Evolutionary conservation across 768 basidiomycete genomes (phyloP), one percentile per base, ranked within the genome.

Genomic region (Suillus spraguei): DNA sequence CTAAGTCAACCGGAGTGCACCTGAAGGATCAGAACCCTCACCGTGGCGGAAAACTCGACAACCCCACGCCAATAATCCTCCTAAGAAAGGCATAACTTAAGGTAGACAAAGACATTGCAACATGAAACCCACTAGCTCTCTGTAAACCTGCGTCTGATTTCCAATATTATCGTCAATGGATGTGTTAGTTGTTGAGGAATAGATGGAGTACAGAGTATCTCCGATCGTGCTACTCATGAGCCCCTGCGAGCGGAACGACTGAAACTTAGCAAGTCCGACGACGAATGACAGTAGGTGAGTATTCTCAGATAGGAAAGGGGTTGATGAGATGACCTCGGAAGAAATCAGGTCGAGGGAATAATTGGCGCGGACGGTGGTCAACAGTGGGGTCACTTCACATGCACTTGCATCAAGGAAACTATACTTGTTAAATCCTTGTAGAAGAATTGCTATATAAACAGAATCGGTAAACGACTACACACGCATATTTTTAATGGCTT

Each of bases 21-120:
- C 4, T 10, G 11, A 36, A 9, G 7, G 9, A 36, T 36, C 6
- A 36, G 9, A 36, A 36, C 35, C 0, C 35, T 36, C 35, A 36
- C 35, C 9, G 35, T 36, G 35, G 35, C 35, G 9, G 35, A 36
- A 36, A 67, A 69, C 13, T 69, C 69, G 20, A 65, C 47, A 13
- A 70, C 60, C 32, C 69, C 68, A 1, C 52, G 59, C 66, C 66
- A 67, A 28, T 65, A 67, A 3, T 59, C 46, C 55, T 61, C 68
- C 66, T 67, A 39, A 39, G 39, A 39, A 39, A 39, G 39, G 14
- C 14, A 6, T 6, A 14, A 39, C 39, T 39, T 17, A 9, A n/a
- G 14, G n/a, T 2, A 24, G 11, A n/a, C 5, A 5, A n/a, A 1
- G 22, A 8, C 22, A 13, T 20, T 0, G 6, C 13, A n/a, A 9